Conservation (phyloP, 306 rosid genomes). For the Benincasa hispida region DNA sequence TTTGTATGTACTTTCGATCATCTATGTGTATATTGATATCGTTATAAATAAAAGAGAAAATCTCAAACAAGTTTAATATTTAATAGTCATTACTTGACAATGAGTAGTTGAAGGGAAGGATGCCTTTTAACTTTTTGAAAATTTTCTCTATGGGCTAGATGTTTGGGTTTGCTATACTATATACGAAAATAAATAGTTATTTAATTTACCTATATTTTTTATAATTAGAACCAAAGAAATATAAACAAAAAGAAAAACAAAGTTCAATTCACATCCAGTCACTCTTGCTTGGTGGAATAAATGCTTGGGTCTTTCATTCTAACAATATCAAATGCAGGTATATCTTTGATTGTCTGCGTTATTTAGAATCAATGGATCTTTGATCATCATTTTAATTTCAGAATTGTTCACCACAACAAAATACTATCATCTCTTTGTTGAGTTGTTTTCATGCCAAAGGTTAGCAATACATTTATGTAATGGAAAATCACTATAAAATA, state of each 20-base stretch:
- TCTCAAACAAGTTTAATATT: too few relatives aligned
- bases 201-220: background rate
- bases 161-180: background rate
- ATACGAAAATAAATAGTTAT: background rate
- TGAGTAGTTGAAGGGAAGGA: too few relatives aligned
- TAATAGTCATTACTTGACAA: too few relatives aligned
- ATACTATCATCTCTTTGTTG: background rate
- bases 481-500: too few relatives aligned
- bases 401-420: background rate
- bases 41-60: too few relatives aligned
- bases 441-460: too few relatives aligned
- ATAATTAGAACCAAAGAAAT: background rate
- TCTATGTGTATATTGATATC: too few relatives aligned
- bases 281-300: background rate
- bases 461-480: too few relatives aligned
- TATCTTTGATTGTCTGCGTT: background rate
- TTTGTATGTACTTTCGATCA: too few relatives aligned
- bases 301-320: background rate
- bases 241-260: background rate
- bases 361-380: background rate
- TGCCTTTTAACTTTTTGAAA: too few relatives aligned
- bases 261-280: background rate
- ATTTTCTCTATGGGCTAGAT: too few relatives aligned
- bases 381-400: background rate
- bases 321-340: background rate